These are phyloP conservation scores for Naganishia randhawae DNA, from an alignment of 768 basidiomycete species.

Conservation along the genomic window DNA sequence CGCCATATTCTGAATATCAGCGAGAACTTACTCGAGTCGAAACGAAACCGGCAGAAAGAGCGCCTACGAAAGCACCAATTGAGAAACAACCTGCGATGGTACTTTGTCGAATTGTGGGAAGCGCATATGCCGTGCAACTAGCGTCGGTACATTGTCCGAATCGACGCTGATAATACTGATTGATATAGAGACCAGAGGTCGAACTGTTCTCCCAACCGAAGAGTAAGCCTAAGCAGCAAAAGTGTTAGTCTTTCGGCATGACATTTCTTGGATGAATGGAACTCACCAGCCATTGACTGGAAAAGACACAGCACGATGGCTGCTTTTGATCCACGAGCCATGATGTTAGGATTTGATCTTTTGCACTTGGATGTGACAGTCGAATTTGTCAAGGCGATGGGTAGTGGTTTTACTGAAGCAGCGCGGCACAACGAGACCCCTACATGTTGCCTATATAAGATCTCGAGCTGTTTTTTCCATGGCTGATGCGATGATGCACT, in stretches of 20 bases:
- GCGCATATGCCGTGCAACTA: slow-evolving; percentile 29
- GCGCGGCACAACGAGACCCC: neutral
- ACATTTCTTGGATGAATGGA: neutral
- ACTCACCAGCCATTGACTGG: slow-evolving; percentile 44
- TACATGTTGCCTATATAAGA: neutral
- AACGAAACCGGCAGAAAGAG: slow-evolving; percentile 38
- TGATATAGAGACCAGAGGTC: slow-evolving; percentile 47
- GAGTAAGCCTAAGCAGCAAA: slow-evolving; percentile 31
- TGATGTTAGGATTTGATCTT: neutral
- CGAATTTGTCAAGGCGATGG: neutral
- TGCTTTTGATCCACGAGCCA: slow-evolving; percentile 38
- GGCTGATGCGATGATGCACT: slow-evolving; percentile 9
- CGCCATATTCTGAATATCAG: too few relatives aligned
- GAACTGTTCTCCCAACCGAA: slow-evolving; percentile 49
- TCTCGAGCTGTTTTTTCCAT: too few relatives aligned
- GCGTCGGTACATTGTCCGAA: slow-evolving; percentile 43
- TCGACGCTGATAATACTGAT: slow-evolving; percentile 38
- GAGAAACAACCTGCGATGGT: slow-evolving; percentile 46
- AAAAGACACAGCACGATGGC: slow-evolving; percentile 47
- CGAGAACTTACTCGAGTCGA: slow-evolving; percentile 1
- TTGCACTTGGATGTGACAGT: neutral
- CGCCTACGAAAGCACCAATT: slow-evolving; percentile 47
- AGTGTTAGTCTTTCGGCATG: neutral
- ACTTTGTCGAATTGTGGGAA: slow-evolving; percentile 44
- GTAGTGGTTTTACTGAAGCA: too few relatives aligned